Evolutionary conservation across 2,329 filamentous ascomycete genomes (phyloP).

Genomic region (Cladosporium sp.): DNA sequence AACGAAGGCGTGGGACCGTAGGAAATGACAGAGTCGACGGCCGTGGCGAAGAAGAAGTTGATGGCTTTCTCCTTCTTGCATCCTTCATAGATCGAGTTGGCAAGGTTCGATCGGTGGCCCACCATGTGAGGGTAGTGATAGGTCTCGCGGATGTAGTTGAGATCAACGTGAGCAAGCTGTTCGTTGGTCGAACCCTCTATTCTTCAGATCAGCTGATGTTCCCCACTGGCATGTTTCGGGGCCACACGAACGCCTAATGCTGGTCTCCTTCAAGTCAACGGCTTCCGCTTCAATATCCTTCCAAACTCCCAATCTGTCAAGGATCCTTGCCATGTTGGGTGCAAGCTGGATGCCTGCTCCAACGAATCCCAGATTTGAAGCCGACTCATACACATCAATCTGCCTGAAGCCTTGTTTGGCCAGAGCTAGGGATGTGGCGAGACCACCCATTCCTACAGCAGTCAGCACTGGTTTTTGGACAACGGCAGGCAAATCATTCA

Average conservation of each 20-base stretch:
- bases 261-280: conserved; percentile 69
- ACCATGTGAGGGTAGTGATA: conserved; percentile 80
- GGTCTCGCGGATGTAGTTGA: conserved; percentile 64
- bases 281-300: conserved; percentile 67
- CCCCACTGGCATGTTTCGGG: not conserved
- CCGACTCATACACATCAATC: conserved; percentile 73
- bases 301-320: conserved; percentile 74
- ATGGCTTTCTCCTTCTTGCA: conserved; percentile 64
- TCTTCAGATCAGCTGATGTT: not conserved
- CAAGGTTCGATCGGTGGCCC: conserved; percentile 61
- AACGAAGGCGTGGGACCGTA: conserved; percentile 63
- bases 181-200: conserved; percentile 65
- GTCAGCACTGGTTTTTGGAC: not conserved
- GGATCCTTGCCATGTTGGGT: conserved; percentile 76
- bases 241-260: conserved; percentile 61
- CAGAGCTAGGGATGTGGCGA: conserved; percentile 69
- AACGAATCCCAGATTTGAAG: conserved; percentile 73
- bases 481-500: conserved; percentile 14
- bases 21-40: conserved; percentile 56
- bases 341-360: conserved; percentile 83
- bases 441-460: conserved; percentile 70
- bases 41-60: conserved; percentile 66
- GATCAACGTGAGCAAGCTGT: conserved; percentile 69
- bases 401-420: conserved; percentile 74
- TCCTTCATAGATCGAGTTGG: conserved; percentile 68